phyloP scores from a whole-genome alignment of 1,284 basidiomycete species.

The Cystobasidiaceae sp. region DNA sequence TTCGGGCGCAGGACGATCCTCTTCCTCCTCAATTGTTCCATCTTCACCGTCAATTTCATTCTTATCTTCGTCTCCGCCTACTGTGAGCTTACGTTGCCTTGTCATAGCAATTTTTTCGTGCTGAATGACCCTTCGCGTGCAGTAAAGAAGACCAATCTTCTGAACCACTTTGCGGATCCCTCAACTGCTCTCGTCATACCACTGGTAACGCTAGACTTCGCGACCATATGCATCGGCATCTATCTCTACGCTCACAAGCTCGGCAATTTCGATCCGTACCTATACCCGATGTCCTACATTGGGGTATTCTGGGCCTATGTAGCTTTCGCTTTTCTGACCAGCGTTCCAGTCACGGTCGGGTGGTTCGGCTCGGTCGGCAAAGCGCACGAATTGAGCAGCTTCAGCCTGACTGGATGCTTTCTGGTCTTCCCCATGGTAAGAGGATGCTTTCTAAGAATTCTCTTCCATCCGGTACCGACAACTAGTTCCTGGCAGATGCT shows the following conservation, averaged over 20 bases:
- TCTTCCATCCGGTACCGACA: no score
- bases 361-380: conserved; percentile 27
- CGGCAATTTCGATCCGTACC: background rate
- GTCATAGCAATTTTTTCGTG: background rate
- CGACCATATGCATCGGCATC: conserved; percentile 12
- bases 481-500: conserved; percentile 17
- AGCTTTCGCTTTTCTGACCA: background rate
- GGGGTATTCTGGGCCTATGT: conserved; percentile 15
- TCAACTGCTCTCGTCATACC: background rate
- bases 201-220: conserved; percentile 8
- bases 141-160: background rate
- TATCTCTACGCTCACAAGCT: conserved; percentile 2
- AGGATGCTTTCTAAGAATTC: no score
- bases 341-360: conserved; percentile 6
- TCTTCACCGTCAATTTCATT: conserved; percentile 19
- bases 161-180: background rate
- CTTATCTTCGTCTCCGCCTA: conserved; percentile 15
- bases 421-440: conserved; percentile 18
- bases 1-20: conserved; percentile 11
- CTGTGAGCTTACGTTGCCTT: background rate
- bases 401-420: conserved; percentile 17
- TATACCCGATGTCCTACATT: background rate
- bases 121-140: background rate
- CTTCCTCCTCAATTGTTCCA: conserved; percentile 18
- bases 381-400: conserved; percentile 24